A percentile compares a stretch with the other conserved stretches of the same genome.
These are phyloP conservation scores for Liriodendron chinense DNA, from an alignment of 164 flowering plant species.

Conservation along the genomic window DNA sequence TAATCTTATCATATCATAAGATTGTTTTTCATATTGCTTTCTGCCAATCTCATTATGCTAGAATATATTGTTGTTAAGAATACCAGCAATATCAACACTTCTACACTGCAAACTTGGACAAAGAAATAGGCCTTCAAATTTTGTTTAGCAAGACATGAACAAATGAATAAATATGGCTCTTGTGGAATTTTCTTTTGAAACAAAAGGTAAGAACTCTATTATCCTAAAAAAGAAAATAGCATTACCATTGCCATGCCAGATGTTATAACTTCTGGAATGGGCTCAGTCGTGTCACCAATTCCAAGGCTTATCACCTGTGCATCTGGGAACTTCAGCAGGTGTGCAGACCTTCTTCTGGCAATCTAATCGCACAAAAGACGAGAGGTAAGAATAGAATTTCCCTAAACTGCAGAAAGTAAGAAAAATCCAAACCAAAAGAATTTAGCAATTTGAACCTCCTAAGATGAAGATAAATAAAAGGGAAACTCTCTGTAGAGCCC, in stretches of 20 bases:
- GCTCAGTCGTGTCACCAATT: slow-evolving; percentile 96
- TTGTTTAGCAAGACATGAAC: no score
- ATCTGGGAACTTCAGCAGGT: slow-evolving; percentile 75
- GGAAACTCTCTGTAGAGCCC: neutral
- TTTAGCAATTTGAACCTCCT: neutral
- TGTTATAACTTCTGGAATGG: slow-evolving; percentile 89
- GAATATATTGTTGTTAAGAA: no score
- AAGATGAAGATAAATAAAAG: neutral
- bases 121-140: no score
- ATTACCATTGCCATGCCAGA: slow-evolving; percentile 84
- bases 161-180: neutral
- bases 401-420: neutral
- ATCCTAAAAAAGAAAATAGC: neutral
- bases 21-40: no score
- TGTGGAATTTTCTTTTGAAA: neutral
- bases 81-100: no score
- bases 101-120: no score
- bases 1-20: no score
- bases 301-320: slow-evolving; percentile 90
- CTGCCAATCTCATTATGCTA: no score
- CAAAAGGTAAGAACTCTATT: neutral
- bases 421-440: neutral
- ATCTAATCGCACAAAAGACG: slow-evolving; percentile 38
- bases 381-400: neutral
- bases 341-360: slow-evolving; percentile 78